Evolutionary conservation across 2,329 filamentous ascomycete genomes (phyloP).

Genomic region (Magnaporthiopsis poae): DNA sequence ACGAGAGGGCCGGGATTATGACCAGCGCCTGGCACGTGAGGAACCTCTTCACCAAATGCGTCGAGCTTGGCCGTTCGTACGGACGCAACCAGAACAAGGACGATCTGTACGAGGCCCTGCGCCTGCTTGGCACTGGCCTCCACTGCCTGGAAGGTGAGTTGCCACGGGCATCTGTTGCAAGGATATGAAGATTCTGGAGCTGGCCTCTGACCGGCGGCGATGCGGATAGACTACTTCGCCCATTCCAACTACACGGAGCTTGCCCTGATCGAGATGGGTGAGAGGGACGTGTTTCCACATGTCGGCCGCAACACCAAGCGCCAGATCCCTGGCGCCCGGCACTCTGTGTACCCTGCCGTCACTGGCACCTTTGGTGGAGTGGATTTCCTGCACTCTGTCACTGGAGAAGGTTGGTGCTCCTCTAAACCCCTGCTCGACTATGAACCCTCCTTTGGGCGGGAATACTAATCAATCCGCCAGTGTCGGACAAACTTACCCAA

Average conservation of each 20-base stretch:
- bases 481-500: slow-evolving; percentile 82
- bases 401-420: slow-evolving; percentile 45
- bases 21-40: slow-evolving; percentile 72
- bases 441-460: too few relatives aligned
- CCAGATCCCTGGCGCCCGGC: slow-evolving; percentile 54
- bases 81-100: slow-evolving; percentile 53
- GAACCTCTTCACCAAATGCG: slow-evolving; percentile 60
- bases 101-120: slow-evolving; percentile 80
- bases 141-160: slow-evolving; percentile 70
- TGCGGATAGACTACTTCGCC: slow-evolving; percentile 63
- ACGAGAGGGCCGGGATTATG: slow-evolving; percentile 67
- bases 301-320: slow-evolving; percentile 68
- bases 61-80: slow-evolving; percentile 72
- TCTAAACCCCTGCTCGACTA: not conserved
- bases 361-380: slow-evolving; percentile 93
- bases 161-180: not conserved
- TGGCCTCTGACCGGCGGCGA: not conserved
- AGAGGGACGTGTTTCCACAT: slow-evolving; percentile 73
- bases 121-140: slow-evolving; percentile 74
- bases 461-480: slow-evolving; percentile 22
- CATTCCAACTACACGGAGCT: slow-evolving; percentile 91
- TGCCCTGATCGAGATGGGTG: slow-evolving; percentile 76
- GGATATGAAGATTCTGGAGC: not conserved
- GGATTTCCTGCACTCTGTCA: slow-evolving; percentile 85
- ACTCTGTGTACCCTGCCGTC: slow-evolving; percentile 66